A percentile compares a stretch with the other conserved stretches of the same genome.
phyloP scores from a whole-genome alignment of 495 filamentous ascomycete species.

The Neurospora sp. region DNA sequence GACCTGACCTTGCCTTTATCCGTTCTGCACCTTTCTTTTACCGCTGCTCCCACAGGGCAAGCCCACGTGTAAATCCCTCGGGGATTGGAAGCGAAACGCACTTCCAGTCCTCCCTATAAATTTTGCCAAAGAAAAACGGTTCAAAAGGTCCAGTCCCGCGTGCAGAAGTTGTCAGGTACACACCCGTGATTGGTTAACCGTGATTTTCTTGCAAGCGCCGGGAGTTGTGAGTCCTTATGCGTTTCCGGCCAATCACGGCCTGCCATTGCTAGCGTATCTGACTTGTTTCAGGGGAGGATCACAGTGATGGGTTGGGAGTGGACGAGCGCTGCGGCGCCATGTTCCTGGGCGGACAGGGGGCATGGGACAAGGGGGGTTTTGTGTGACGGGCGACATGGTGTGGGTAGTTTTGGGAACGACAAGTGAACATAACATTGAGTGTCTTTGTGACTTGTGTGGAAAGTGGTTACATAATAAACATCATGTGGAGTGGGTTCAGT shows the following conservation, averaged over 20 bases:
- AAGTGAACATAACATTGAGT: not conserved
- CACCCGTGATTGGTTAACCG: not conserved
- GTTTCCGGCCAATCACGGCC: not conserved
- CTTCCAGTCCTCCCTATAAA: no score
- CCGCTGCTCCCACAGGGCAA: not conserved
- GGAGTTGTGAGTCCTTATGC: not conserved
- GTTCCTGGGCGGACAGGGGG: not conserved
- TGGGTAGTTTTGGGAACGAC: not conserved
- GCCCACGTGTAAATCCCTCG: not conserved
- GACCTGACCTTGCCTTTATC: not conserved
- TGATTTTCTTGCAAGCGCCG: not conserved
- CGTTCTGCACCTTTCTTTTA: not conserved
- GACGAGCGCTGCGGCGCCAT: not conserved
- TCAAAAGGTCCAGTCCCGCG: no score
- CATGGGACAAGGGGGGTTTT: not conserved
- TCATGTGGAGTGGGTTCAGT: not conserved
- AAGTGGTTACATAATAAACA: not conserved
- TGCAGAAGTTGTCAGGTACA: no score
- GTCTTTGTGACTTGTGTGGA: not conserved
- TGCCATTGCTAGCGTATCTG: not conserved
- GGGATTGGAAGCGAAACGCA: not conserved
- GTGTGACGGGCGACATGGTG: not conserved
- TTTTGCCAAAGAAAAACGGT: no score
- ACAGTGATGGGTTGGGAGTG: not conserved
- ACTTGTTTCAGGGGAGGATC: not conserved